Evolutionary conservation across 179 eudicot species (phyloP).

Genomic region (Carnegiea gigantea): DNA sequence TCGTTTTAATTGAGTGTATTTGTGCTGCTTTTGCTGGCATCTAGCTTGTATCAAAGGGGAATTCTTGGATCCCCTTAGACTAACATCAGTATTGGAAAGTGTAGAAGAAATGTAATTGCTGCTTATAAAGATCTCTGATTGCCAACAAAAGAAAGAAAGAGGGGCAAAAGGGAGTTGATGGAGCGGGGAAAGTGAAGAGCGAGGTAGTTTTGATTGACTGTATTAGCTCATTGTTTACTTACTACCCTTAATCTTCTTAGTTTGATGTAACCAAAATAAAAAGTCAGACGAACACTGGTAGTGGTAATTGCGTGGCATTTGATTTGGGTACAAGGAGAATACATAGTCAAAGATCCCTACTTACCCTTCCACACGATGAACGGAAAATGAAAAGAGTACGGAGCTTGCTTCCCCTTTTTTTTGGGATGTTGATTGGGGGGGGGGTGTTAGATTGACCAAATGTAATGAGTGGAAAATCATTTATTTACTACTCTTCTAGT

Average conservation of each 20-base stretch:
- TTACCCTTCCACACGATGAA: too few species aligned
- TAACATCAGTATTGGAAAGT: not conserved
- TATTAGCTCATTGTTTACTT: not conserved
- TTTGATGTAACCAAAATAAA: not conserved
- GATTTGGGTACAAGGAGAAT: not conserved
- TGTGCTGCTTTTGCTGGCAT: not conserved
- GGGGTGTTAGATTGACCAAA: too few species aligned
- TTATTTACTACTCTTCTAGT: too few species aligned
- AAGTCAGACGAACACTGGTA: not conserved
- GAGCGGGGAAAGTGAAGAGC: not conserved
- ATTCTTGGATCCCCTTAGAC: not conserved
- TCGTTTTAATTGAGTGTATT: not conserved
- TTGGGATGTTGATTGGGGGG: too few species aligned
- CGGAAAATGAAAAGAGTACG: too few species aligned
- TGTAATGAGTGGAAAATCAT: too few species aligned
- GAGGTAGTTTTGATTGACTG: not conserved
- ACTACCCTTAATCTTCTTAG: not conserved
- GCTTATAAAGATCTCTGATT: constrained; percentile 2
- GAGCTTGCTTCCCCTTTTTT: too few species aligned
- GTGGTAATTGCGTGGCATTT: not conserved
- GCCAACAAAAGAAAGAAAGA: not conserved
- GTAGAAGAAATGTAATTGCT: constrained; percentile 7
- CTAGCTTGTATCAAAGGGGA: constrained; percentile 14
- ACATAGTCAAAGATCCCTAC: not conserved
- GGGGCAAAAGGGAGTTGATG: not conserved